Conservation (phyloP, 148 eudicot species). For the Chenopodium quinoa region DNA sequence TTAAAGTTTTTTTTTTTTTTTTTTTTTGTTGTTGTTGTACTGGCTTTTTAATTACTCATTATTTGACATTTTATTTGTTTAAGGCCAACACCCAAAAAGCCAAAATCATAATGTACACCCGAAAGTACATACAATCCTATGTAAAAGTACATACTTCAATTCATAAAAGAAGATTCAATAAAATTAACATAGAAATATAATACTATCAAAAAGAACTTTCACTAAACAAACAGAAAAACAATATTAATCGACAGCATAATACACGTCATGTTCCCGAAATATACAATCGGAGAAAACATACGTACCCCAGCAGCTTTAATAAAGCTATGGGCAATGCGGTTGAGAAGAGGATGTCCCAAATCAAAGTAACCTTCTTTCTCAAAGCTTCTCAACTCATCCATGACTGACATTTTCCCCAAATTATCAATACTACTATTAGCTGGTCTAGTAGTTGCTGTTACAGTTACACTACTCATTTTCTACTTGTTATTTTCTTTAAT, state of each 20-base stretch:
- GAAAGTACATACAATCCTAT: neutral
- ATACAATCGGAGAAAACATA: neutral
- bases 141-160: neutral
- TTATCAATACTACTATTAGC: constrained; percentile 17
- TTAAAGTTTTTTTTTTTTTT: too few relatives aligned
- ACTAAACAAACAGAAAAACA: neutral
- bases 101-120: neutral
- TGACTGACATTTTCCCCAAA: constrained; percentile 45
- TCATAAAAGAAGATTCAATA: too few relatives aligned
- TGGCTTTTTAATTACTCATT: too few relatives aligned
- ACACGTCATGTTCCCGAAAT: too few relatives aligned
- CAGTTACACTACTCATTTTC: neutral
- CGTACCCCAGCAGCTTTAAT: constrained; percentile 82
- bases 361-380: constrained; percentile 59
- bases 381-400: constrained; percentile 57
- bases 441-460: neutral
- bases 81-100: too few relatives aligned
- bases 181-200: too few relatives aligned
- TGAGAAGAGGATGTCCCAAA: constrained; percentile 88
- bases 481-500: neutral
- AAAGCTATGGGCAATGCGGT: constrained; percentile 74
- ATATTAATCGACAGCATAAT: too few relatives aligned
- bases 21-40: too few relatives aligned
- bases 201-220: neutral
- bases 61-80: too few relatives aligned